These are phyloP conservation scores for Jackrogersella multiformis DNA, from an alignment of 495 filamentous ascomycete species.

Conservation along the genomic window DNA sequence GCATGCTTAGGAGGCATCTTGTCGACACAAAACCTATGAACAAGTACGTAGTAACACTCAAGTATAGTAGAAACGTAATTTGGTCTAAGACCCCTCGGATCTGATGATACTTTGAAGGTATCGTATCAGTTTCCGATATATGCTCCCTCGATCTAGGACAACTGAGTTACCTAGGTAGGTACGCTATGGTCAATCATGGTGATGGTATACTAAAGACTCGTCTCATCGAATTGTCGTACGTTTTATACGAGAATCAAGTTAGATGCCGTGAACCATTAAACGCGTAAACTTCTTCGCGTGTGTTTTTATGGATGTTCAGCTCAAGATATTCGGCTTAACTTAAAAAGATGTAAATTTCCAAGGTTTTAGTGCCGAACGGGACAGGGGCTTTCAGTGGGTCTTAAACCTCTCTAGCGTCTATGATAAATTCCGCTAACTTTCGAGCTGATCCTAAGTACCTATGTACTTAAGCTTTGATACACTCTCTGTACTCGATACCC, in stretches of 20 bases:
- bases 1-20: constrained; percentile 39
- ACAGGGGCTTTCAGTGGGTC: not conserved
- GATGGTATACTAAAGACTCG: not conserved
- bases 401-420: constrained; percentile 2
- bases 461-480: not conserved
- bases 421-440: constrained; percentile 18
- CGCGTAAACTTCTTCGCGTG: constrained; percentile 5
- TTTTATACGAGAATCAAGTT: constrained; percentile 7
- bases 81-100: not conserved
- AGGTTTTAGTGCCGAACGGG: not conserved
- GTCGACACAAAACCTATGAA: constrained; percentile 1
- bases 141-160: not conserved
- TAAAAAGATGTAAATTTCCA: not conserved
- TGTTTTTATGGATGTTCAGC: not conserved
- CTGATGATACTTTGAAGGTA: not conserved
- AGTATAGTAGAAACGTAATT: constrained; percentile 16
- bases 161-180: too few relatives aligned
- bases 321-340: too few relatives aligned
- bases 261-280: not conserved
- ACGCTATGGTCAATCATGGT: not conserved
- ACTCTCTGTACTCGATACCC: not conserved
- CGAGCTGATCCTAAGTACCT: not conserved
- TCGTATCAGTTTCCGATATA: not conserved
- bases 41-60: too few relatives aligned
- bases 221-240: too few relatives aligned